These are phyloP conservation scores for Trypethelium eluteriae DNA, from an alignment of 495 filamentous ascomycete species.

Conservation along the genomic window DNA sequence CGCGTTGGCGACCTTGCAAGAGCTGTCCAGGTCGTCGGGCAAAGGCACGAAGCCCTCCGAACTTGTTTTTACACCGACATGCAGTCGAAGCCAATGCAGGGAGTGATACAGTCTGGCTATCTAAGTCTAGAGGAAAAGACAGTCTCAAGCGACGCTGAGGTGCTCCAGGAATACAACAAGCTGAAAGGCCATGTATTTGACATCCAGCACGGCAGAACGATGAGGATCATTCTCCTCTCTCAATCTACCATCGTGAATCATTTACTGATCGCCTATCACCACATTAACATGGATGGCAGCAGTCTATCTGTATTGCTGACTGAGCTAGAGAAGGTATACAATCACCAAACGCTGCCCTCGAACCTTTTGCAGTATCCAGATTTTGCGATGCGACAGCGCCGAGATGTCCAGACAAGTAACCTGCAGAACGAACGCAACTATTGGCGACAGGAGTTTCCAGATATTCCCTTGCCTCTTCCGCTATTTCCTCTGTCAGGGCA, in stretches of 20 bases:
- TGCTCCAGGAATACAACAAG: neutral
- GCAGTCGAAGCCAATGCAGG: neutral
- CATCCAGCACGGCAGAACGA: neutral
- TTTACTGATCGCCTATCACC: conserved; percentile 18
- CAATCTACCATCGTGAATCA: neutral
- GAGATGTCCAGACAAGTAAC: conserved; percentile 14
- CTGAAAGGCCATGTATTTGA: neutral
- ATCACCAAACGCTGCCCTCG: neutral
- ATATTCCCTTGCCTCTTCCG: conserved; percentile 26
- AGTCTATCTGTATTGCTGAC: conserved; percentile 19
- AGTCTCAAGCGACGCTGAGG: neutral
- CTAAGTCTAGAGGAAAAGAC: neutral
- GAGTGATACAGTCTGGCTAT: neutral
- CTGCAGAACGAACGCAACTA: conserved; percentile 27
- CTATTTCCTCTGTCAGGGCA: conserved; percentile 25
- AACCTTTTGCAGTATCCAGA: neutral
- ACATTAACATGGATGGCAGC: conserved; percentile 20
- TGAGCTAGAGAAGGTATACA: conserved; percentile 13
- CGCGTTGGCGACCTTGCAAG: neutral
- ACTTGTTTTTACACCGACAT: neutral
- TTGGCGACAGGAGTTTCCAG: conserved; percentile 27
- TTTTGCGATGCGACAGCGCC: conserved; percentile 14
- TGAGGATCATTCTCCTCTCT: conserved; percentile 3
- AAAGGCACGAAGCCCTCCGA: neutral
- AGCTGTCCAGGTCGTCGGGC: neutral